Evolutionary conservation across 129 eudicot genomes (phyloP), one percentile per base, ranked within the genome.

Genomic region (Pulicaria dysenterica): DNA sequence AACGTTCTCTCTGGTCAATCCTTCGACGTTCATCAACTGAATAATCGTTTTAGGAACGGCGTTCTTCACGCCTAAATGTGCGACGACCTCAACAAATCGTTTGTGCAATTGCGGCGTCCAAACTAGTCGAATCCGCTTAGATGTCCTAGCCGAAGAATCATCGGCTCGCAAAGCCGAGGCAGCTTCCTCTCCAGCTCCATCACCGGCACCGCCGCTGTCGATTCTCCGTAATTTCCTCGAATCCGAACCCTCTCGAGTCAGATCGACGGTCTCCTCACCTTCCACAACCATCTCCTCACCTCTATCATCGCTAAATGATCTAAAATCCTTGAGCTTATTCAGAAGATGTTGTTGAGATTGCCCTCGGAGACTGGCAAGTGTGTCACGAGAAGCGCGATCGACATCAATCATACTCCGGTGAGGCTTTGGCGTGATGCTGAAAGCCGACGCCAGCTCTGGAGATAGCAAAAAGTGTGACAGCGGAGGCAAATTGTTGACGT

Each of bases 21-120:
- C 96, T 70, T 90, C 96, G 13, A 90, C 96, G 65, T 90, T 90
- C 96, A 90, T 90, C 84, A 90, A 7, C 84, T 89, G 90, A 92
- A 89, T 86, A 70, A 89, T 86, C 40, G 92, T 79, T 67, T 89
- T 89, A 2, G 95, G 96, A 36, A 90, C 95, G 3, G 96, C 96
- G 77, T 83, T 83, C 50, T 87, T 87, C 11, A 87, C 74, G 14
- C 94, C 96, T 48, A 90, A 70, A 46, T 83, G 89, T 48, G 70
- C 85, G 70, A 90, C 96, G 19, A 83, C 94, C 36, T 90, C 96
- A 9, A 90, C 87, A 15, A 90, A 90, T 6, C 96, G 82, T 73
- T 83, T 85, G 83, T 90, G 96, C 69, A 90, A 61, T 62, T 90
- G 89, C 56, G 95, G 89, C 1, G 94, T 90, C 96, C 96, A 90